Percentiles rank a stretch among this genome's conserved stretches.
These are phyloP conservation scores for Ascochyta lentis DNA, from an alignment of 2,329 filamentous ascomycete species.

Conservation along the genomic window DNA sequence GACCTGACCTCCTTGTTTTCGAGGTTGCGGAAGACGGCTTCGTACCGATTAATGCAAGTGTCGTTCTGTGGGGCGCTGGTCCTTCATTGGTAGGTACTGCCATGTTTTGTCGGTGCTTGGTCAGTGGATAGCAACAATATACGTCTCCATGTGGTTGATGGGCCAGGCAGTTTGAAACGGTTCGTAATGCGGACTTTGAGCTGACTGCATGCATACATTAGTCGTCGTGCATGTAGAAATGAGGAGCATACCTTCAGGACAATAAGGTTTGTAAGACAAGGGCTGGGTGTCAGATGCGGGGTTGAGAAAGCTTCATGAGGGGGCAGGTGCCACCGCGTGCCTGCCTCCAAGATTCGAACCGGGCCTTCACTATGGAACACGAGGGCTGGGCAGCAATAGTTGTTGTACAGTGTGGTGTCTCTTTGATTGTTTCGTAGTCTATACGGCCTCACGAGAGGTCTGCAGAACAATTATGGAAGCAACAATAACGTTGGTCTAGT, in stretches of 20 bases:
- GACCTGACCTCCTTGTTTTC: conserved; percentile 2
- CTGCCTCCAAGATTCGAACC: background rate
- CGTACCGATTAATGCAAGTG: conserved; percentile 13
- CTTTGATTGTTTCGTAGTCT: conserved; percentile 19
- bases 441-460: conserved; percentile 12
- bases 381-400: background rate
- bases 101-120: background rate
- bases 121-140: conserved; percentile 1
- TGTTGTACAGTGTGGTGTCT: conserved; percentile 5
- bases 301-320: background rate
- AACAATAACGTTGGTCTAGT: conserved; percentile 17
- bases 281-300: conserved; percentile 10
- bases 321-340: background rate
- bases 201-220: conserved; percentile 13
- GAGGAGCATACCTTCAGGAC: conserved; percentile 7
- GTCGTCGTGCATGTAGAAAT: background rate
- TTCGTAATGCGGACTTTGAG: background rate
- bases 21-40: conserved; percentile 9
- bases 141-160: background rate
- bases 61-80: background rate
- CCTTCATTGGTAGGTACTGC: background rate
- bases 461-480: conserved; percentile 10
- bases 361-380: background rate
- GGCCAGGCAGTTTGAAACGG: background rate
- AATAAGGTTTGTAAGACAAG: background rate